Evolutionary conservation across 345 rosid species (phyloP).

Genomic region (Salix caprea): DNA sequence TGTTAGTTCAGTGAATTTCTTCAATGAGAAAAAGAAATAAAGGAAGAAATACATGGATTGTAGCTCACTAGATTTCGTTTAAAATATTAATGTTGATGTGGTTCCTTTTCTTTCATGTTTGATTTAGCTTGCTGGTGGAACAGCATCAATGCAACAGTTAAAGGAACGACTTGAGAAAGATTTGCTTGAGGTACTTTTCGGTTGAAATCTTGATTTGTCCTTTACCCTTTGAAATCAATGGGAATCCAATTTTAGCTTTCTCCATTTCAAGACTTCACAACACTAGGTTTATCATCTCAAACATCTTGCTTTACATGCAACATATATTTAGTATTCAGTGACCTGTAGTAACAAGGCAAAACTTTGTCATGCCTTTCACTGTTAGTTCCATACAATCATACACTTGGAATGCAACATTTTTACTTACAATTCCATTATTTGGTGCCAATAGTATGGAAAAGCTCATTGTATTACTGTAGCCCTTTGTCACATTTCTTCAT

Average conservation of each 20-base stretch:
- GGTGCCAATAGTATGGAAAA: not conserved
- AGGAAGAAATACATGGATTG: not conserved
- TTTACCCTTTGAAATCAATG: not conserved
- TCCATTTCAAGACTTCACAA: not conserved
- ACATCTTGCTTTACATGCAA: not conserved
- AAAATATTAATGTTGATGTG: not conserved
- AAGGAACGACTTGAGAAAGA: conserved; percentile 99
- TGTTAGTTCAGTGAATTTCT: not conserved
- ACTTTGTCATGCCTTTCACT: not conserved
- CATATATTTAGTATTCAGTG: not conserved
- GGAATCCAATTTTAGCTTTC: not conserved
- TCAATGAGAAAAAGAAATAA: not conserved
- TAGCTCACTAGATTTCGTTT: not conserved
- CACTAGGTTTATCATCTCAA: not conserved
- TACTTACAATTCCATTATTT: not conserved
- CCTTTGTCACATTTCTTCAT: not conserved
- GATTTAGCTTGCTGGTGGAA: conserved; percentile 95
- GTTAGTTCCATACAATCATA: not conserved
- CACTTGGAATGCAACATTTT: not conserved
- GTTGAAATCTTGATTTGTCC: not conserved
- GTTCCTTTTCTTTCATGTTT: conserved; percentile 6
- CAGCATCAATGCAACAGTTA: conserved; percentile 97
- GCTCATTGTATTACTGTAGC: not conserved
- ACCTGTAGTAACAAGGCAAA: not conserved
- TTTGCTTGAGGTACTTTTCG: conserved; percentile 67